A percentile compares a stretch with the other conserved stretches of the same genome.
Conservation (phyloP, 345 rosid species). For the Eucalyptus brandiana region DNA sequence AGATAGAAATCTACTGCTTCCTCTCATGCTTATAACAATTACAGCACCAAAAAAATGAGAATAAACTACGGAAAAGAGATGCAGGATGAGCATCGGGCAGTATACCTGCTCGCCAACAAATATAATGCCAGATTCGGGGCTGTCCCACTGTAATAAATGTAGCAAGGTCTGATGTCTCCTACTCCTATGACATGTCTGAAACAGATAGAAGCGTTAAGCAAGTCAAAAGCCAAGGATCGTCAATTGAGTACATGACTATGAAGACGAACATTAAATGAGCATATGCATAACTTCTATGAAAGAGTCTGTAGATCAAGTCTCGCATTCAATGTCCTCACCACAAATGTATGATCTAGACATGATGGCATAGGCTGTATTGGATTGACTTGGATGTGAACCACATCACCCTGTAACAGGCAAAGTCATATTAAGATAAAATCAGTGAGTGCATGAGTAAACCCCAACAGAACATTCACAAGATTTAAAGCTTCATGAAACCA, state of each 20-base stretch:
- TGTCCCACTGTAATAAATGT: conserved; percentile 47
- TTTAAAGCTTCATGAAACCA: neutral
- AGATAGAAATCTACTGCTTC: neutral
- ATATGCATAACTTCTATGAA: neutral
- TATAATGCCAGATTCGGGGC: conserved; percentile 58
- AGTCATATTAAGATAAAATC: neutral
- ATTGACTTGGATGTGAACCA: conserved; percentile 64
- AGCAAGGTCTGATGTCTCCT: conserved; percentile 43
- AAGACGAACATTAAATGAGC: neutral
- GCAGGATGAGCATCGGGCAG: neutral
- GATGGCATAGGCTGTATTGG: conserved; percentile 68
- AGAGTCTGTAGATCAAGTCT: neutral
- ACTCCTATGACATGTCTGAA: conserved; percentile 41
- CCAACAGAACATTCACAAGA: neutral
- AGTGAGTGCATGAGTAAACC: neutral
- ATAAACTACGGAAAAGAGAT: neutral
- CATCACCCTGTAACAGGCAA: conserved; percentile 40
- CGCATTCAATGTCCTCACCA: conserved; percentile 22
- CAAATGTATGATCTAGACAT: conserved; percentile 55
- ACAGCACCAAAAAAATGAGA: neutral
- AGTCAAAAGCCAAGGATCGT: neutral
- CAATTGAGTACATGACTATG: neutral
- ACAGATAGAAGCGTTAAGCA: neutral
- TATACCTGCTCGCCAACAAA: conserved; percentile 86
- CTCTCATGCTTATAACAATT: neutral